Base-by-base conservation (phyloP, 2,329 filamentous ascomycete genomes). In the Fusarium irregulare region DNA sequence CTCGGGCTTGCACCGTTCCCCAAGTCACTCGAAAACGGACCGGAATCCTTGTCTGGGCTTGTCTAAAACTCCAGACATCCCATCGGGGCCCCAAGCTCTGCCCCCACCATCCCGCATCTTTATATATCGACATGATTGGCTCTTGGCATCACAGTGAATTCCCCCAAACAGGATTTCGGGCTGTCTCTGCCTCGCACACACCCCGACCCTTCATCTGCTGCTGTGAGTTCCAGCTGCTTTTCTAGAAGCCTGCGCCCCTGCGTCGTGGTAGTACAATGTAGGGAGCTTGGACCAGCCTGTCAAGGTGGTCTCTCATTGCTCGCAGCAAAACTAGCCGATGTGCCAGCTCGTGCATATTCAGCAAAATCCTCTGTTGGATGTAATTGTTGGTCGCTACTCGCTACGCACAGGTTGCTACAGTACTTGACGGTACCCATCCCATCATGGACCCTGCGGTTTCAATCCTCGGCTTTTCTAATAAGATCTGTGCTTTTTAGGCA, bases 11-110 rank as follows among this genome's bases (percentile, higher is more conserved):
- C 76, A 78, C 75, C 75, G 77, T 78, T 45, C 48, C 30, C 32
- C 58, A 75, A 63, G 75, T 77, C 70, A 72, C 72, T 77, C 77
- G 76, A 78, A 77, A 76, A 78, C 74, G 68, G 74, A 77, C 75
- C 78, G 77, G 75, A 78, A 77, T 60, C 73, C 69, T 68, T 72
- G 73, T 64, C 69, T 68, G 50, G 50, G 53, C 60, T 60, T 57
- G 66, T 69, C 57, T 45, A 61, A 57, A 40, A 70, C 69, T 72
- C 68, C 65, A 71, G 72, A 69, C 66, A 57, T 68, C 49, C 54
- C 68, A 68, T 73, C 61, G 64, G 66, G 55, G 49, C 63, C 70
- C 72, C 64, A 66, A 59, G 32, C 55, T 60, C 67, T 53, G 32
- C 66, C 69, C 63, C 72, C 71, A 74, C 69, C 72, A 73, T 74